Evolutionary conservation across 306 rosid species (phyloP).

Genomic region (Citrullus mucosospermus): DNA sequence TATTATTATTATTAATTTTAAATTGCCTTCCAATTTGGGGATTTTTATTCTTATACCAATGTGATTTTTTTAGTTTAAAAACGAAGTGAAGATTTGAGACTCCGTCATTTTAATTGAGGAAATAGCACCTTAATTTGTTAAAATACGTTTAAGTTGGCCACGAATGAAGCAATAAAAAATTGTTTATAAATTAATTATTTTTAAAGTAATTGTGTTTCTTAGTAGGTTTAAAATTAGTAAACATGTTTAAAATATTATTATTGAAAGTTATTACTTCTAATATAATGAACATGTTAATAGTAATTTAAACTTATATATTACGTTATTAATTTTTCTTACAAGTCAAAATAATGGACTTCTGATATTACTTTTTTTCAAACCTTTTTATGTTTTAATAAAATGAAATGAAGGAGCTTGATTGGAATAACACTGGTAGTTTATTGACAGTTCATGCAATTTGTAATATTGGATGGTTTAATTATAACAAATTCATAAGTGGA

Average conservation of each 20-base stretch:
- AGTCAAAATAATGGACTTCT: neutral
- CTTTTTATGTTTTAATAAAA: neutral
- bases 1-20: neutral
- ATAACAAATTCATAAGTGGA: neutral
- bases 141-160: too few relatives aligned
- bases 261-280: too few relatives aligned
- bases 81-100: too few relatives aligned
- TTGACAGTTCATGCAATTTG: neutral
- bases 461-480: neutral
- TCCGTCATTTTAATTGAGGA: too few relatives aligned
- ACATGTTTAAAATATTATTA: neutral
- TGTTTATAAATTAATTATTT: neutral
- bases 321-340: neutral
- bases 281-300: neutral
- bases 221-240: neutral
- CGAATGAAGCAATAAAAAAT: too few relatives aligned
- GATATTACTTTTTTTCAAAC: neutral
- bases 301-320: too few relatives aligned
- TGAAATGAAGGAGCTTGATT: too few relatives aligned
- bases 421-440: neutral
- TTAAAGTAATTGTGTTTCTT: neutral
- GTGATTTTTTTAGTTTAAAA: too few relatives aligned
- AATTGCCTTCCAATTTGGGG: neutral
- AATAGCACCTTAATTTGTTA: too few relatives aligned
- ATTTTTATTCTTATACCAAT: neutral